Evolutionary conservation across 1,284 basidiomycete genomes (phyloP).

Genomic region (Bondarzewia mesenterica): DNA sequence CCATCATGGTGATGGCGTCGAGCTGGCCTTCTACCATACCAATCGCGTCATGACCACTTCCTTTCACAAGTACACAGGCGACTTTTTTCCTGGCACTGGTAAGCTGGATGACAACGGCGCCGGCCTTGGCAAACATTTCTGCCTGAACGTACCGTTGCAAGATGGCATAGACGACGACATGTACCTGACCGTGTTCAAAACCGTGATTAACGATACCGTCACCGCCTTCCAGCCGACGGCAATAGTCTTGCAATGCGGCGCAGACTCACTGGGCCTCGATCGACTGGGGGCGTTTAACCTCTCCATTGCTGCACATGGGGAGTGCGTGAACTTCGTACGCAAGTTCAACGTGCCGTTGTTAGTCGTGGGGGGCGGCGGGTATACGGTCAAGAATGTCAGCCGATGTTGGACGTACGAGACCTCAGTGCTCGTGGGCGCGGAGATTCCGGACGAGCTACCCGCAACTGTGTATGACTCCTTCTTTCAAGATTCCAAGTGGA

Average conservation of each 20-base stretch:
- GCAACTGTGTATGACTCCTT: conserved; percentile 88
- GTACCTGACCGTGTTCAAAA: conserved; percentile 93
- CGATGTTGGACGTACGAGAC: conserved; percentile 99
- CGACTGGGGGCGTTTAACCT: conserved; percentile 96
- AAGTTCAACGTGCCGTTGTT: conserved; percentile 87
- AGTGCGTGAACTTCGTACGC: conserved; percentile 95
- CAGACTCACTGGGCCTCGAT: conserved; percentile 93
- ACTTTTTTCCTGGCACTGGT: conserved; percentile 97
- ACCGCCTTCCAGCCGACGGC: conserved; percentile 82
- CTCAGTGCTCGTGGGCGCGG: conserved; percentile 80
- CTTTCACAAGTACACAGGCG: conserved; percentile 98
- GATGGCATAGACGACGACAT: conserved; percentile 98
- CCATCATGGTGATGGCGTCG: conserved; percentile 95
- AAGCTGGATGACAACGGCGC: conserved; percentile 88
- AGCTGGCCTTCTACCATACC: conserved; percentile 96
- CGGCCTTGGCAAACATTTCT: conserved; percentile 89
- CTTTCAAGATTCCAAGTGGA: conserved; percentile 87
- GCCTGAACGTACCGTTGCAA: conserved; percentile 89
- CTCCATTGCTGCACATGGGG: conserved; percentile 97
- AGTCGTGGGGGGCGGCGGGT: conserved; percentile 92
- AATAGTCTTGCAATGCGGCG: conserved; percentile 96
- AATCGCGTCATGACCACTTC: conserved; percentile 98
- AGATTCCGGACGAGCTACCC: conserved; percentile 83
- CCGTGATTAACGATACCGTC: conserved; percentile 92
- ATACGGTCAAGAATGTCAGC: conserved; percentile 92